Conservation (phyloP, 805 yeast species). For the Ogataea siamensis region DNA sequence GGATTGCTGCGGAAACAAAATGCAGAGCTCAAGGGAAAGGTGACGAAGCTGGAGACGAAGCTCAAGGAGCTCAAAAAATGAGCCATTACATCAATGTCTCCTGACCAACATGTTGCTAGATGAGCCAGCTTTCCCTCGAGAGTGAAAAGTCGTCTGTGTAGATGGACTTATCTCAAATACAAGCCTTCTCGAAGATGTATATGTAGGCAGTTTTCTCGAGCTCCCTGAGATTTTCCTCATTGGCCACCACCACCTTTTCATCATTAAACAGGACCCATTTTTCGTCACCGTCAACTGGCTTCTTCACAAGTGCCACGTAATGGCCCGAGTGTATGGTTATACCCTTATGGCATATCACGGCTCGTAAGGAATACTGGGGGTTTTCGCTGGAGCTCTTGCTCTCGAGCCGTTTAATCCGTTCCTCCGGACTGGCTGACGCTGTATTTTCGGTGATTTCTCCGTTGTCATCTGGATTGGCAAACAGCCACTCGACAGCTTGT, state of each 20-base stretch:
- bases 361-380: conserved; percentile 46
- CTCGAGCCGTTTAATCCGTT: conserved; percentile 14
- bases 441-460: conserved; percentile 48
- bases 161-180: too few species aligned
- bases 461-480: conserved; percentile 74
- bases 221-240: conserved; percentile 41
- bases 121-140: too few species aligned
- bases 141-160: too few species aligned
- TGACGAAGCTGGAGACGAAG: conserved; percentile 30
- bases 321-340: conserved; percentile 89
- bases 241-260: conserved; percentile 74
- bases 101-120: too few species aligned
- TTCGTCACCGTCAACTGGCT: conserved; percentile 37
- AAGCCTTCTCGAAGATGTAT: conserved; percentile 37
- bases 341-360: conserved; percentile 87
- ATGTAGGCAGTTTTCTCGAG: conserved; percentile 47
- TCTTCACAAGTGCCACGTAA: conserved; percentile 73
- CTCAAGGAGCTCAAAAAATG: conserved; percentile 16
- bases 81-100: too few species aligned
- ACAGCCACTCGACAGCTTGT: conserved; percentile 89
- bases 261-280: conserved; percentile 85
- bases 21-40: conserved; percentile 41
- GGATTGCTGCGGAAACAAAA: conserved; percentile 56
- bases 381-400: neutral
- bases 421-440: conserved; percentile 10